Evolutionary conservation across 2,329 filamentous ascomycete species (phyloP), one percentile per base, ranked within the genome.

Genomic region (Aspergillus sp.): DNA sequence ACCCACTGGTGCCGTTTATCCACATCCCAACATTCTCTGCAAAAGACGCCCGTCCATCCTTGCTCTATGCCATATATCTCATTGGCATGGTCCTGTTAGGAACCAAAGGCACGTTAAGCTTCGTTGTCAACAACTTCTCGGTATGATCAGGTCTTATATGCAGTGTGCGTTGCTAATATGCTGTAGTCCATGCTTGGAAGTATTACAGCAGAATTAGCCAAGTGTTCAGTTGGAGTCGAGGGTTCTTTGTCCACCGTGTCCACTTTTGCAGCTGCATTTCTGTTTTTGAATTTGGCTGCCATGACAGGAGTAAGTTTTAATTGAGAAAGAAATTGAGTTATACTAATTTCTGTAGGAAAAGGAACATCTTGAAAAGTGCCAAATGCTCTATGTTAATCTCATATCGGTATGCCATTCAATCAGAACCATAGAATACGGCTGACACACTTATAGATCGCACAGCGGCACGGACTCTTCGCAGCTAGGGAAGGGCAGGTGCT

Each of bases 11-110:
- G 38, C 82, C 82, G 0, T 83, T 84, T 61, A 79, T 85, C 6
- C 82, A 85, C 65, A 74, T 82, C 13, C 81, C 82, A 2, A 83
- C 82, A 0, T 85, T 84, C 62, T 80, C 78, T 13, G 81, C 81
- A 1, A 81, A 80, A 54, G 79, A 79, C 47, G 79, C 81, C 4
- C 77, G 78, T 19, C 72, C 75, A 21, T 76, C 81, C 9, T 69
- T 84, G 17, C 69, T 84, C 0, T 80, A 84, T 51, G 78, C 78
- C 21, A 84, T 85, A 80, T 84, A 81, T 64, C 75, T 84, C 13
- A 81, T 84, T 36, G 82, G 82, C 4, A 75, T 84, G 66, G 80
- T 81, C 53, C 78, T 84, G 54, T 67, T 84, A 41, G 81, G 81
- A 8, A 84, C 82, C 1, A 81, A 80, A 48, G 82, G 82, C 10